Evolutionary conservation across 768 basidiomycete genomes (phyloP).

Genomic region (Naganishia onofrii): DNA sequence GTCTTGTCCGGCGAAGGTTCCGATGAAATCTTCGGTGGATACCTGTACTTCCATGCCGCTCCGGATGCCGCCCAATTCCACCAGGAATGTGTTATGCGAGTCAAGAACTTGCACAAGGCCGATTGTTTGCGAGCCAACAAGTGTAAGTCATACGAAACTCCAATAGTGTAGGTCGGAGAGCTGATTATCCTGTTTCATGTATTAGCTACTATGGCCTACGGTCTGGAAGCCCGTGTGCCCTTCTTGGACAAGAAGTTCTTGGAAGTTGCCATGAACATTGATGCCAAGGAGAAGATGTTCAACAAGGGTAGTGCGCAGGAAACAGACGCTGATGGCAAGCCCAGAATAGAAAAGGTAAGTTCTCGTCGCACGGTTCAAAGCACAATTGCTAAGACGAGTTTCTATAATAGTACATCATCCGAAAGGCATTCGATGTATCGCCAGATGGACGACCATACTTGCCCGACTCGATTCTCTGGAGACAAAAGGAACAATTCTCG

Average conservation of each 20-base stretch:
- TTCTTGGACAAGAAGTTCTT: constrained; percentile 97
- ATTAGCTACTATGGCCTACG: constrained; percentile 98
- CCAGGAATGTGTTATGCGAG: constrained; percentile 87
- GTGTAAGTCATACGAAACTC: constrained; percentile 56
- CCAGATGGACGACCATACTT: constrained; percentile 82
- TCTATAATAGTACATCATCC: constrained; percentile 72
- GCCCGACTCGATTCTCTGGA: constrained; percentile 90
- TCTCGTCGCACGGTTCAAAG: neutral
- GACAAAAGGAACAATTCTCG: constrained; percentile 99
- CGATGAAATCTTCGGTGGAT: constrained; percentile 88
- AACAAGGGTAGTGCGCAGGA: constrained; percentile 71
- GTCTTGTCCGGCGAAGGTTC: constrained; percentile 95
- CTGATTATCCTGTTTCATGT: neutral
- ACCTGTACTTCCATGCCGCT: constrained; percentile 98
- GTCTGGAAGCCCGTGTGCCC: constrained; percentile 94
- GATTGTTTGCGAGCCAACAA: constrained; percentile 99
- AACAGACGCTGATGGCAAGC: constrained; percentile 77
- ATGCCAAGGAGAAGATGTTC: constrained; percentile 85
- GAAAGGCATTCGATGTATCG: constrained; percentile 89
- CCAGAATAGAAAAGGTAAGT: constrained; percentile 89
- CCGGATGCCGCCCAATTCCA: constrained; percentile 85
- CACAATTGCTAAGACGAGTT: neutral
- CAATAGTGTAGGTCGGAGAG: neutral
- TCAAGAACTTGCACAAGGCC: constrained; percentile 95
- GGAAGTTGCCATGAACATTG: constrained; percentile 85